Base-by-base conservation (phyloP, 73 alveolate genomes). In the Paramecium primaurelia region DNA sequence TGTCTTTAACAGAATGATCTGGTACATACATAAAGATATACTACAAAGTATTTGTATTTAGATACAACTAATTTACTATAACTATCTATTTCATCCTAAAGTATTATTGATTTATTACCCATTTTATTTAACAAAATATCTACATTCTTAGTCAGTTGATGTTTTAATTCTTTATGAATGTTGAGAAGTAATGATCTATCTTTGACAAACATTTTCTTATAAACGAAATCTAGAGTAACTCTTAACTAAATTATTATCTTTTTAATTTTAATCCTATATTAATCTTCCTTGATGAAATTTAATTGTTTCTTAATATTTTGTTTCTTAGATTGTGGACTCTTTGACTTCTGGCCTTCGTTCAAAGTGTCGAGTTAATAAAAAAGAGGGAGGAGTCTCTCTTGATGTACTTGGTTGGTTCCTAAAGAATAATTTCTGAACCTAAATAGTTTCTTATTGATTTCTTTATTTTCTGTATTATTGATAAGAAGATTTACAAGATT, bases 11-110 rank as follows among this genome's bases (percentile, higher is more conserved):
- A 45, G 77, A 38, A n/a, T 26, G 58, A 80, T 80, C 91, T 2
- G 71, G 77, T 9, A 80, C 58, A 42, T 44, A 80, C 91, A 80
- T 80, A 47, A 80, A 80, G 34, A 25, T 26, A 47, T 80, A 80
- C 58, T 40, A 30, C 22, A 49, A 45, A 10, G 37, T 34, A 38
- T 80, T 22, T 14, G 49, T 18, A 16, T 80, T 34, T 36, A 80
- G 28, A 36, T 44, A 80, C 49, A 80, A 45, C 30, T 80, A 36
- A 36, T 80, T 80, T 7, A 25, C 38, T 4, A 80, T 44, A 8
- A 80, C 45, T 3, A 80, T 20, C 14, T 80, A 14, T 80, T 64
- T 22, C 71, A 20, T 26, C 11, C 91, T 80, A 18, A 7, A 6
- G 1, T 64, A 32, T 64, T 7, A 32, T 5, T 16, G 12, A 12